These are phyloP conservation scores for Neurospora cerealis DNA, from an alignment of 495 filamentous ascomycete species.

Conservation along the genomic window DNA sequence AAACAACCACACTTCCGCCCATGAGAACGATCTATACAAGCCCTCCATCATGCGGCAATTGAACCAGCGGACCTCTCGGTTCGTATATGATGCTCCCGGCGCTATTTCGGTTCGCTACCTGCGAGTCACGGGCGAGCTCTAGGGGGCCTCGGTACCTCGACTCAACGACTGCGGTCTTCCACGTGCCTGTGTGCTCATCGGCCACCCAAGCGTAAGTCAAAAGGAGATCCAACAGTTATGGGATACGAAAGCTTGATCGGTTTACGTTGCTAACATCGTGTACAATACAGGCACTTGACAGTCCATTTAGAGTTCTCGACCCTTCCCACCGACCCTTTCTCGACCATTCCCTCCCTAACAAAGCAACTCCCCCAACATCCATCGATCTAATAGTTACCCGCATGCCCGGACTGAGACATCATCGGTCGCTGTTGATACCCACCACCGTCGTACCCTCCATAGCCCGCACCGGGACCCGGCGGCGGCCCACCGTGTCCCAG, in stretches of 20 bases:
- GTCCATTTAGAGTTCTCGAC: too few species aligned
- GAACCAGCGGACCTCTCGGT: not conserved
- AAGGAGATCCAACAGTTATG: not conserved
- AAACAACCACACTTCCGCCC: too few species aligned
- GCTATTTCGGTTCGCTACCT: too few species aligned
- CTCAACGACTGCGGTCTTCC: too few species aligned
- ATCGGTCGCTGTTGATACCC: not conserved
- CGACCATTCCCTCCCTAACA: not conserved
- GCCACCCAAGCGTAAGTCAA: not conserved
- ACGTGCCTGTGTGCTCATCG: not conserved
- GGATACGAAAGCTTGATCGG: not conserved
- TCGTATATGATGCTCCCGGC: too few species aligned
- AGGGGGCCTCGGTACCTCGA: not conserved
- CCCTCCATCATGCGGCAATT: not conserved
- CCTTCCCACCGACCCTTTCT: not conserved
- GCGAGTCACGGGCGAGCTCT: too few species aligned
- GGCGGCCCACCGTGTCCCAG: not conserved
- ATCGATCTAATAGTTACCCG: not conserved
- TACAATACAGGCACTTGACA: not conserved
- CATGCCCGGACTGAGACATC: not conserved
- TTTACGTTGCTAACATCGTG: not conserved
- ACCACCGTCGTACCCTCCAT: not conserved
- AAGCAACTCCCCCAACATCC: too few species aligned
- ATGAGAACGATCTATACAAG: not conserved
- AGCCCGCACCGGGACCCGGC: not conserved